Evolutionary conservation across 306 rosid species (phyloP).

Genomic region (Quercus ilex): DNA sequence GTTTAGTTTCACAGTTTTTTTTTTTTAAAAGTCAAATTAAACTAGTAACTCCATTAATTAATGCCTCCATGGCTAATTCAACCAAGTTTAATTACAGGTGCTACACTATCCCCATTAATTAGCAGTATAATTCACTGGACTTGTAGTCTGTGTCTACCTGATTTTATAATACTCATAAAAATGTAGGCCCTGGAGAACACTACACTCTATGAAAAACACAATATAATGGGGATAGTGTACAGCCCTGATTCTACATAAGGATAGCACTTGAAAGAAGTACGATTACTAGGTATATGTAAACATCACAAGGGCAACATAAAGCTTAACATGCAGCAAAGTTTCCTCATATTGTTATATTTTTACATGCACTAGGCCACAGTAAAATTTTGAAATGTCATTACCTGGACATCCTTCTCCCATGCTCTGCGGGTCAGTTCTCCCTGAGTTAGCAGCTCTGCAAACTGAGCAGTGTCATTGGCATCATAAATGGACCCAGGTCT

Average conservation of each 20-base stretch:
- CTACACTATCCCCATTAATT: not conserved
- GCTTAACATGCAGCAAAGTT: not conserved
- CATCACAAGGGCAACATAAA: not conserved
- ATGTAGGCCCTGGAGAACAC: not conserved
- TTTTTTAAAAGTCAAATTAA: not conserved
- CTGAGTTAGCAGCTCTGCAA: slow-evolving; percentile 98
- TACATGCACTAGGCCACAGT: not conserved
- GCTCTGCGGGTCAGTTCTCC: slow-evolving; percentile 98
- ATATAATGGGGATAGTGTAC: not conserved
- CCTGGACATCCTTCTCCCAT: slow-evolving; percentile 99
- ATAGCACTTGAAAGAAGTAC: not conserved
- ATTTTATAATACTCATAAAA: not conserved
- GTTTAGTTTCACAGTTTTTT: not conserved
- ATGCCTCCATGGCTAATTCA: not conserved
- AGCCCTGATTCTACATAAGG: not conserved
- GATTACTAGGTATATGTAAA: not conserved
- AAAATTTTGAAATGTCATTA: slow-evolving; percentile 24
- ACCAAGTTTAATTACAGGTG: not conserved
- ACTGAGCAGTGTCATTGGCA: slow-evolving; percentile 98
- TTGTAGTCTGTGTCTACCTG: not conserved
- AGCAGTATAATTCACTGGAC: not conserved
- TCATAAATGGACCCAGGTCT: slow-evolving; percentile 99
- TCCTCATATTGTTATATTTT: slow-evolving; percentile 1
- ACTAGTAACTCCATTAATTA: not conserved
- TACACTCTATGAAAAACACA: not conserved